These are phyloP conservation scores for Metschnikowia corniflorae DNA, from an alignment of 805 yeast species.

Conservation along the genomic window DNA sequence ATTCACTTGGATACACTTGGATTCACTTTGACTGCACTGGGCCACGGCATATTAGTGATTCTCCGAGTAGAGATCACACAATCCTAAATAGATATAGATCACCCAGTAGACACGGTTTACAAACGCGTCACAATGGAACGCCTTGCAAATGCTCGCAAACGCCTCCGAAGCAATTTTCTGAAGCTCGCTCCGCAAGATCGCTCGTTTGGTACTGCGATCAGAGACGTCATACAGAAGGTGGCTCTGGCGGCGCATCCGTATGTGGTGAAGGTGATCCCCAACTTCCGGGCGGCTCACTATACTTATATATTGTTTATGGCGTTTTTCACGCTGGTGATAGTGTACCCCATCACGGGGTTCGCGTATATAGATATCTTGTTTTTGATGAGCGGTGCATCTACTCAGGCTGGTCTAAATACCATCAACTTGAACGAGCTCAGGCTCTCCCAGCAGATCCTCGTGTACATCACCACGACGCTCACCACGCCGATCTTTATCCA, in stretches of 20 bases:
- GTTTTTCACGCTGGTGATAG: slow-evolving; percentile 66
- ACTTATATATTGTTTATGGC: slow-evolving; percentile 59
- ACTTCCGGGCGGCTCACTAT: slow-evolving; percentile 66
- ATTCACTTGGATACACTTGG: too few species aligned
- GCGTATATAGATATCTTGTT: slow-evolving; percentile 78
- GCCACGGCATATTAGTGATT: too few species aligned
- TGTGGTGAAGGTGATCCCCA: slow-evolving; percentile 43
- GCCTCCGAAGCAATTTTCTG: neutral
- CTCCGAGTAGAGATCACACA: too few species aligned
- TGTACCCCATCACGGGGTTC: slow-evolving; percentile 69
- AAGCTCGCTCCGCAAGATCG: slow-evolving; percentile 4
- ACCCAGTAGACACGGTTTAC: neutral
- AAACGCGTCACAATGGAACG: neutral
- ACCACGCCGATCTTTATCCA: slow-evolving; percentile 90
- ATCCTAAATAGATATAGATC: too few species aligned
- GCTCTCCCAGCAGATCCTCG: slow-evolving; percentile 74
- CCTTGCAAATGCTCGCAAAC: neutral
- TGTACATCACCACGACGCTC: slow-evolving; percentile 59
- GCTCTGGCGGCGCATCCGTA: slow-evolving; percentile 41
- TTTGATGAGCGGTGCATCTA: slow-evolving; percentile 68
- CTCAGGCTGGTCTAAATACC: slow-evolving; percentile 92
- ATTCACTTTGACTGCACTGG: too few species aligned
- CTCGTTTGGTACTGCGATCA: slow-evolving; percentile 4
- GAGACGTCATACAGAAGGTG: slow-evolving; percentile 28
- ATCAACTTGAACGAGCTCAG: slow-evolving; percentile 60